Conservation (phyloP, 1,284 basidiomycete species). For the Cerioporus squamosus region DNA sequence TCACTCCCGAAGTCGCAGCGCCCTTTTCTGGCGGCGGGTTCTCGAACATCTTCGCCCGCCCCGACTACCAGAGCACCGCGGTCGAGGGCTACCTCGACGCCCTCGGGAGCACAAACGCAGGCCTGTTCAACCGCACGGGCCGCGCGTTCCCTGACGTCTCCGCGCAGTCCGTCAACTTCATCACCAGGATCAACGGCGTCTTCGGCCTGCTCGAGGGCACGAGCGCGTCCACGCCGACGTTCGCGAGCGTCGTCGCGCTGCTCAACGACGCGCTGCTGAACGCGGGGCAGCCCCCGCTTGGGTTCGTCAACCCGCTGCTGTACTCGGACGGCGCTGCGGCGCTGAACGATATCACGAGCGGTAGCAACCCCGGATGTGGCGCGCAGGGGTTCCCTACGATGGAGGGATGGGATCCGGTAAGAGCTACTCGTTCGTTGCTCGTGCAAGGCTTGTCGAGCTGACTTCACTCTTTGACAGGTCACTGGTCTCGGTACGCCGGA, state of each 20-base stretch:
- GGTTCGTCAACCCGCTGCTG: constrained; percentile 63
- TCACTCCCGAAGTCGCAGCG: constrained; percentile 54
- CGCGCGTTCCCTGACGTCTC: constrained; percentile 7
- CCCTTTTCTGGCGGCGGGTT: constrained; percentile 44
- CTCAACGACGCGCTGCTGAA: constrained; percentile 63
- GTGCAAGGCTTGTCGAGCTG: constrained; percentile 1
- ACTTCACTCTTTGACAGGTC: constrained; percentile 38
- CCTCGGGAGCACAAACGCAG: constrained; percentile 36
- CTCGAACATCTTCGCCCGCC: constrained; percentile 25
- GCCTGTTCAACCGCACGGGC: constrained; percentile 56
- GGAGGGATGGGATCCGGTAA: constrained; percentile 42
- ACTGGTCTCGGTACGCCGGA: constrained; percentile 68
- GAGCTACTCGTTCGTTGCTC: not conserved
- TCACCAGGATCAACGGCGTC: constrained; percentile 54
- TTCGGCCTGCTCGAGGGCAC: constrained; percentile 54
- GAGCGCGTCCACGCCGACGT: constrained; percentile 44
- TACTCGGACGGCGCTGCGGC: constrained; percentile 43
- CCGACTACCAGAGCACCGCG: constrained; percentile 22
- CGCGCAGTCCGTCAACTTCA: constrained; percentile 46
- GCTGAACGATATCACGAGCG: constrained; percentile 30
- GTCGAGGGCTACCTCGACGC: constrained; percentile 17
- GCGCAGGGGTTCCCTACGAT: constrained; percentile 41
- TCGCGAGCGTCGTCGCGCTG: constrained; percentile 59
- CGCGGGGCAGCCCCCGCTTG: constrained; percentile 52
- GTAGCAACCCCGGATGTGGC: constrained; percentile 36